Conservation (phyloP, 345 rosid species). For the Eutrema yunnanense region DNA sequence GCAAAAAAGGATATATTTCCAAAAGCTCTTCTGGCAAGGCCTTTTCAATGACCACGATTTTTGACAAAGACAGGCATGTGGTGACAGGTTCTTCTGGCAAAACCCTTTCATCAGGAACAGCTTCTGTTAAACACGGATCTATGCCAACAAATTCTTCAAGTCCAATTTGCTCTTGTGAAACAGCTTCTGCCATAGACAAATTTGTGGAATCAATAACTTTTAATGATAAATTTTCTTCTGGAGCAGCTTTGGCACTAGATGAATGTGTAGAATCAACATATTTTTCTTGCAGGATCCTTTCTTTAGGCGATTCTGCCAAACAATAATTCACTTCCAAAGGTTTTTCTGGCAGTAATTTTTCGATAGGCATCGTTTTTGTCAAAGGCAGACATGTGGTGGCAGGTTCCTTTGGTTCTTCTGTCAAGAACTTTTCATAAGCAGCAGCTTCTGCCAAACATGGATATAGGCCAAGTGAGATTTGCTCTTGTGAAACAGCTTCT, state of each 20-base stretch:
- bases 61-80: constrained; percentile 9
- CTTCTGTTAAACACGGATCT: background rate
- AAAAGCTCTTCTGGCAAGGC: background rate
- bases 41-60: background rate
- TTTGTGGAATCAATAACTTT: constrained; percentile 11
- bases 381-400: background rate
- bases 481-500: constrained; percentile 5
- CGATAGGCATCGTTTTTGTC: background rate
- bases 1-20: background rate
- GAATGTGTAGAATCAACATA: background rate
- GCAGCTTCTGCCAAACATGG: constrained; percentile 8
- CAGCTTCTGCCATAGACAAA: background rate
- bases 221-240: constrained; percentile 11
- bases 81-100: constrained; percentile 12
- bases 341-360: background rate
- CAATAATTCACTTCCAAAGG: background rate
- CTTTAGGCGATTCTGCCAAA: constrained; percentile 12
- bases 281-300: constrained; percentile 7
- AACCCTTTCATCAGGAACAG: background rate
- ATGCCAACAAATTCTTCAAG: background rate
- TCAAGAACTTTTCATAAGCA: constrained; percentile 13
- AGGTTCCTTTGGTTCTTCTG: background rate
- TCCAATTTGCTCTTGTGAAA: constrained; percentile 2
- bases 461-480: background rate
- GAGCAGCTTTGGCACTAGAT: constrained; percentile 5